Conservation (phyloP, 1,139 yeast species). For the Diutina neorugosa region DNA sequence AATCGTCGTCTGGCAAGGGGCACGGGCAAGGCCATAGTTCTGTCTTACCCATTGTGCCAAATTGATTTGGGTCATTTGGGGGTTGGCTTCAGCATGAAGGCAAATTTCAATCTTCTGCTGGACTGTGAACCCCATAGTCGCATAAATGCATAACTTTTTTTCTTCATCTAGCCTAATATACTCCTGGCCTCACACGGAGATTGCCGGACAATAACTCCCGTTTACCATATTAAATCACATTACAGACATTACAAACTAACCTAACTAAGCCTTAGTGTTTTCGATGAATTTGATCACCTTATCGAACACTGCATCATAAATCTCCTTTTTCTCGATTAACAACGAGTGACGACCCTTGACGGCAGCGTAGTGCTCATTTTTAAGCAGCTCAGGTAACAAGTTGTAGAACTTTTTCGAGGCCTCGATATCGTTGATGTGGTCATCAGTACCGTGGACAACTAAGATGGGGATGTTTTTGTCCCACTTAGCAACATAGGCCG, state of each 20-base stretch:
- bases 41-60: slow-evolving; percentile 53
- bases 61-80: slow-evolving; percentile 58
- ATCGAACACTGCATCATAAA: slow-evolving; percentile 19
- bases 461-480: slow-evolving; percentile 26
- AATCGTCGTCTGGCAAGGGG: slow-evolving; percentile 60
- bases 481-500: slow-evolving; percentile 30
- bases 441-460: slow-evolving; percentile 24
- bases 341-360: slow-evolving; percentile 33
- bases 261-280: slow-evolving; percentile 5
- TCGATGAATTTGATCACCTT: slow-evolving; percentile 29
- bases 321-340: slow-evolving; percentile 29
- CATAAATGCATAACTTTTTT: not conserved
- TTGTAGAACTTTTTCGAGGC: slow-evolving; percentile 39
- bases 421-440: slow-evolving; percentile 40
- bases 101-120: slow-evolving; percentile 60
- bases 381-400: slow-evolving; percentile 19
- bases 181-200: not conserved
- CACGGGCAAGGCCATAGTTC: slow-evolving; percentile 36
- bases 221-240: not conserved
- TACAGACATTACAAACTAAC: slow-evolving; percentile 9
- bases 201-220: not conserved
- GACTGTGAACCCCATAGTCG: slow-evolving; percentile 41
- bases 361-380: slow-evolving; percentile 16
- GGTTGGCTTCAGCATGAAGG: slow-evolving; percentile 52
- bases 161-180: not conserved